Percentiles rank a stretch among this genome's conserved stretches.
These are phyloP conservation scores for Penicillium lagena DNA, from an alignment of 495 filamentous ascomycete genomes.

Conservation along the genomic window DNA sequence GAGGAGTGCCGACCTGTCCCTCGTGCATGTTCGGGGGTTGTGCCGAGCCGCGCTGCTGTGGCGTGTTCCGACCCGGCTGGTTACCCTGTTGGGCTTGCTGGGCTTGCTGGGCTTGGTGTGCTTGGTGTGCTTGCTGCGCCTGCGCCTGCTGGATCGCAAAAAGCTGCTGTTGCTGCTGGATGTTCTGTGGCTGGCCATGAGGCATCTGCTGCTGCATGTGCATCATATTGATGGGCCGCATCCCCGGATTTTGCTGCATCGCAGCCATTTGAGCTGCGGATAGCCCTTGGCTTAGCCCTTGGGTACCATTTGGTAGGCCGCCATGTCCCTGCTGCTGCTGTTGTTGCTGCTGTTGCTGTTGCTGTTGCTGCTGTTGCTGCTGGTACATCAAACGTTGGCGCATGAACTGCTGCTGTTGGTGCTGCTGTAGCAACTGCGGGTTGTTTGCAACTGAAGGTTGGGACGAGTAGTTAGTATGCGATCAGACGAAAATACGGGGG, in stretches of 20 bases:
- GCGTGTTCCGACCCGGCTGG: conserved; percentile 40
- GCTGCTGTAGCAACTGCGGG: conserved; percentile 43
- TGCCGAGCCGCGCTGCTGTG: conserved; percentile 34
- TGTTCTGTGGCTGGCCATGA: conserved; percentile 46
- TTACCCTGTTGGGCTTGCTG: conserved; percentile 31
- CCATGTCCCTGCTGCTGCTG: conserved; percentile 47
- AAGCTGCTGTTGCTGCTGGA: conserved; percentile 43
- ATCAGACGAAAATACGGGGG: conserved; percentile 2
- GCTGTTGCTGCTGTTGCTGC: conserved; percentile 35
- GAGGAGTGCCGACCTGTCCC: conserved; percentile 41
- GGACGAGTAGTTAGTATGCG: conserved; percentile 8
- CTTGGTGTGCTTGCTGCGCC: no score
- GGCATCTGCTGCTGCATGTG: conserved; percentile 45
- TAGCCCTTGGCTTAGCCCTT: conserved; percentile 50
- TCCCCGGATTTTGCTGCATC: conserved; percentile 44
- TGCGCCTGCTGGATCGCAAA: conserved; percentile 23
- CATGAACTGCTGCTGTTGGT: conserved; percentile 39
- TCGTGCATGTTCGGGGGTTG: conserved; percentile 42
- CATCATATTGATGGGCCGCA: conserved; percentile 39
- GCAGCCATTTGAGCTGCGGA: conserved; percentile 49
- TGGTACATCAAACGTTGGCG: conserved; percentile 29
- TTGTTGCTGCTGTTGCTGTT: conserved; percentile 24
- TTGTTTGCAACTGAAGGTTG: conserved; percentile 42
- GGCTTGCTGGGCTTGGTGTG: conserved; percentile 25
- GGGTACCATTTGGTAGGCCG: conserved; percentile 54